Evolutionary conservation across 2,329 filamentous ascomycete genomes (phyloP).

Genomic region (Microcyclospora tardicrescens): DNA sequence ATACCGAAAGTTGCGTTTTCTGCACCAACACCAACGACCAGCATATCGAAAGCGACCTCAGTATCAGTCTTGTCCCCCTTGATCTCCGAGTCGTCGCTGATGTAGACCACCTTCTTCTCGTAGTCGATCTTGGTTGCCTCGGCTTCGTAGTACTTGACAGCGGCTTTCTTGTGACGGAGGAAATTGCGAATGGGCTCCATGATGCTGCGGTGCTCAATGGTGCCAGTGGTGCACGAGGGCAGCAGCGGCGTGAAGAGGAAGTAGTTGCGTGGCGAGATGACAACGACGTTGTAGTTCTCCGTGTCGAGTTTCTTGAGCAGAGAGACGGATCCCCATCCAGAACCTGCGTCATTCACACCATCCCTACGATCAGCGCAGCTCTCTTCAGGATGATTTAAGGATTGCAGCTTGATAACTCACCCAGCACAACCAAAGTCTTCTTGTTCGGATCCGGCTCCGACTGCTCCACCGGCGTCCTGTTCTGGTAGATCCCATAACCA

Average conservation of each 20-base stretch:
- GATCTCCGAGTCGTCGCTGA: conserved; percentile 86
- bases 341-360: conserved; percentile 44
- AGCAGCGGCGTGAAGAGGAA: conserved; percentile 98
- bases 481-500: conserved; percentile 68
- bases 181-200: conserved; percentile 99
- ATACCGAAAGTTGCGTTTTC: conserved; percentile 98
- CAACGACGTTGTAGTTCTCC: conserved; percentile 91
- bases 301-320: conserved; percentile 98
- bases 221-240: conserved; percentile 92
- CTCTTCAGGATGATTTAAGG: too few relatives aligned
- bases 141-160: conserved; percentile 95
- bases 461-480: conserved; percentile 72
- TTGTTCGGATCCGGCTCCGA: conserved; percentile 67
- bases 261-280: conserved; percentile 97
- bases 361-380: background rate
- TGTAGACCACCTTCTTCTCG: conserved; percentile 74
- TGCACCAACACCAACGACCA: conserved; percentile 91
- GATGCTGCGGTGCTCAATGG: conserved; percentile 96
- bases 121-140: conserved; percentile 93
- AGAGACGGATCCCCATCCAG: conserved; percentile 91
- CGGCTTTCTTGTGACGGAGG: conserved; percentile 82
- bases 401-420: conserved; percentile 36
- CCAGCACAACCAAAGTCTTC: conserved; percentile 93
- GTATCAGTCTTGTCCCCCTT: conserved; percentile 71
- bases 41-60: conserved; percentile 94